These are phyloP conservation scores for Leccinum fuscescens DNA, from an alignment of 1,284 basidiomycete genomes.

Conservation along the genomic window DNA sequence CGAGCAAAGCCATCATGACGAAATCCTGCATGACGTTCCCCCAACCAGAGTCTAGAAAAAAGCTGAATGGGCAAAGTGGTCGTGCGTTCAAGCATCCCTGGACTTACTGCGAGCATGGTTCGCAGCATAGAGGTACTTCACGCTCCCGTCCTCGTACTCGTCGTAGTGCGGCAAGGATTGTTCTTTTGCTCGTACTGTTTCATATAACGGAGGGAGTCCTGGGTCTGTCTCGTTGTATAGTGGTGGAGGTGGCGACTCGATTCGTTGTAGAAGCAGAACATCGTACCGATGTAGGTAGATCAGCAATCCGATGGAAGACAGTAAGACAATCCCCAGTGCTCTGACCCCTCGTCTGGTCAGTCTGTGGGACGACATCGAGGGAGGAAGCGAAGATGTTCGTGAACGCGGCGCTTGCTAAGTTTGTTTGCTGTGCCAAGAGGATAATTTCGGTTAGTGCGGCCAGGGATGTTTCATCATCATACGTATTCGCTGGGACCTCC, in stretches of 20 bases:
- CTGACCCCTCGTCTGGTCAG: conserved; percentile 28
- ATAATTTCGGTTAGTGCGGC: neutral
- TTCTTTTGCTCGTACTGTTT: conserved; percentile 17
- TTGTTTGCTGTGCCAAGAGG: neutral
- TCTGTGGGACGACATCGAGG: conserved; percentile 20
- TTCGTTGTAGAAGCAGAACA: neutral
- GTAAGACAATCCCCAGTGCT: conserved; percentile 14
- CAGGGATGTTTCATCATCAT: neutral
- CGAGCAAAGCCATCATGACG: conserved; percentile 35
- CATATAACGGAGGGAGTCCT: conserved; percentile 9
- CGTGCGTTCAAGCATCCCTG: neutral
- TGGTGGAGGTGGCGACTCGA: neutral
- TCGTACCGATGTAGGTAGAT: conserved; percentile 11
- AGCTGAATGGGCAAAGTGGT: neutral
- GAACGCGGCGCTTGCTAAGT: neutral
- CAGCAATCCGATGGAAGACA: conserved; percentile 7
- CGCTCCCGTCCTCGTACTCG: conserved; percentile 18
- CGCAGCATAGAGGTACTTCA: conserved; percentile 31
- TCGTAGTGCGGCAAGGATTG: conserved; percentile 23
- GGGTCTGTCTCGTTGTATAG: conserved; percentile 1
- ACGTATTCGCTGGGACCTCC: neutral
- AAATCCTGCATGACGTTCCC: conserved; percentile 44
- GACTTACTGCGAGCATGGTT: conserved; percentile 30
- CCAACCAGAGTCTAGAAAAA: conserved; percentile 37
- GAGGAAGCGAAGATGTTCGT: neutral